Evolutionary conservation across 805 yeast species (phyloP), one percentile per base, ranked within the genome.

Genomic region (Aciculoconidium aculeatum): DNA sequence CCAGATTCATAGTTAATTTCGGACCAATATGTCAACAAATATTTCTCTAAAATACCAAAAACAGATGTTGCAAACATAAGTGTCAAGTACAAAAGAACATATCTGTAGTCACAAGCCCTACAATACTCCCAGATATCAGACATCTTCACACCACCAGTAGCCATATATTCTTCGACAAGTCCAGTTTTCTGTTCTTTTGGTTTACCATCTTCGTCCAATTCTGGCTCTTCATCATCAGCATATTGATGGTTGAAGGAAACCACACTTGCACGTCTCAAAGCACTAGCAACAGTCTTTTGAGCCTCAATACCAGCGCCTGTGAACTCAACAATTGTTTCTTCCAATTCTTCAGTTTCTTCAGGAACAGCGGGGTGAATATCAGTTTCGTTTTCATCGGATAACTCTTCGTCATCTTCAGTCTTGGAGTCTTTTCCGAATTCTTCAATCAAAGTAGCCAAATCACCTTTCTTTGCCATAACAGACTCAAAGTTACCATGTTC

Each of bases 1-100:
- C 59, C 61, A 17, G 57, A 57, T 21, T 61, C 56, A 6, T 58
- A 50, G 39, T 71, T 71, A 18, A 47, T 39, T 41, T 78, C 84
- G 1, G 86, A 72, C 88, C 88, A 80, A 36, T 67, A 60, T 40
- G 78, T 79, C 41, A 80, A 60, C 79, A 84, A 77, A 47, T 73
- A 74, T 46, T 71, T 76, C 25, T 74, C 72, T 6, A 59, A 54
- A 9, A 70, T 50, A 11, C 65, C 61, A 28, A 34, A 51, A 18
- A 27, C 50, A 32, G 41, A 51, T 40, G 40, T 60, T 33, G 41
- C 35, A 72, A 47, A 60, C 28, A 19, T 49, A 12, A 25, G 68
- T 65, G 25, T 77, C 75, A 4, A 44, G 14, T 24, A 58, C 39
- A 12, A 74, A 67, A 27, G 4, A 10, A 37, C 31, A 15, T 28